Conservation (phyloP, 306 rosid genomes). For the Vicia sativa region DNA sequence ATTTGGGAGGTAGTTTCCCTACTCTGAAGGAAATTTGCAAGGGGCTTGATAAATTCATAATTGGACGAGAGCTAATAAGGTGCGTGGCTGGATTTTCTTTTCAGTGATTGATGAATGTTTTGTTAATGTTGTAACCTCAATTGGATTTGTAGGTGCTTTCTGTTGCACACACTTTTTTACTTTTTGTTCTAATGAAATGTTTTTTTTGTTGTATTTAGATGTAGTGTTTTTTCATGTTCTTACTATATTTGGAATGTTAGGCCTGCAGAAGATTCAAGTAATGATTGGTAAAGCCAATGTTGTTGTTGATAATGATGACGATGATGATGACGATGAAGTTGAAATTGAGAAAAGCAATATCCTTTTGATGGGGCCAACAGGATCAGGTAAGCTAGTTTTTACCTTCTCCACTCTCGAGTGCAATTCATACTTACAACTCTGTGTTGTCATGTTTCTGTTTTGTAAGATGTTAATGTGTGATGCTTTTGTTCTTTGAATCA, state of each 20-base stretch:
- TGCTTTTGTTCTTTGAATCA: conserved; percentile 16
- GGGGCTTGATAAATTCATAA: conserved; percentile 92
- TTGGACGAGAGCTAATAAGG: conserved; percentile 98
- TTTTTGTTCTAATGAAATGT: no score
- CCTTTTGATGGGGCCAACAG: conserved; percentile 98
- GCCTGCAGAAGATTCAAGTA: conserved; percentile 74
- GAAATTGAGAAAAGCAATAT: conserved; percentile 98
- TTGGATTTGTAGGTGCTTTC: conserved; percentile 77
- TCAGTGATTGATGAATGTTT: neutral
- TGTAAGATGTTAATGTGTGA: conserved; percentile 16
- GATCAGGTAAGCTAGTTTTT: conserved; percentile 74
- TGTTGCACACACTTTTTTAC: conserved; percentile 34
- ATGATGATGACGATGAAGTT: conserved; percentile 71
- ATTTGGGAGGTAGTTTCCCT: conserved; percentile 75
- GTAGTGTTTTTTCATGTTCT: conserved; percentile 45
- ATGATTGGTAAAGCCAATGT: conserved; percentile 45
- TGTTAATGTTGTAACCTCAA: conserved; percentile 13
- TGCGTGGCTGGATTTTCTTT: conserved; percentile 19
- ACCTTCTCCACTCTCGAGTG: conserved; percentile 17
- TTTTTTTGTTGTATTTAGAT: conserved; percentile 21
- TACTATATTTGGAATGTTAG: conserved; percentile 64
- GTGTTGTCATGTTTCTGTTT: neutral
- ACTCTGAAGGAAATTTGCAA: conserved; percentile 89
- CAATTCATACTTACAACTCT: neutral
- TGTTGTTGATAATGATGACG: no score